Evolutionary conservation across 164 flowering plant genomes (phyloP), one percentile per base, ranked within the genome.

Genomic region (Vitis rotundifolia): DNA sequence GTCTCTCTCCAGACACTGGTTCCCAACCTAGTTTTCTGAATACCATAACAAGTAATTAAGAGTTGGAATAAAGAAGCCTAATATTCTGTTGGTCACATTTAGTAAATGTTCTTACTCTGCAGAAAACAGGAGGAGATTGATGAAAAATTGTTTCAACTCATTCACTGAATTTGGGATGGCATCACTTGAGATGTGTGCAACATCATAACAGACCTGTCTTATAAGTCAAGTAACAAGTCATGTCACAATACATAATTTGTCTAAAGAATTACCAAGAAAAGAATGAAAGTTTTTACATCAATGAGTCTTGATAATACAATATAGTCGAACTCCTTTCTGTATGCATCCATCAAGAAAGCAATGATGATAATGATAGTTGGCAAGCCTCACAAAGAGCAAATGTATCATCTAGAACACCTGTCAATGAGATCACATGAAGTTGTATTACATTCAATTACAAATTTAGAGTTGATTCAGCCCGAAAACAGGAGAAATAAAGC

Each of bases 21-120:
- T 80, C 83, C 85, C 81, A 80, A 1, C 83, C 83, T 64, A 80
- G 68, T 55, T 69, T 63, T 67, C 80, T 78, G 77, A 19, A 66
- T n/a, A 59, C 13, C 63, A 77, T 50, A 63, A 68, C n/a, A 68
- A 29, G 57, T 54, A 59, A 66, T 12, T 57, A 13, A 0, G 18
- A 57, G 31, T n/a, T 69, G 5, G 18, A 55, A 14, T 9, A 49
- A 28, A 51, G 19, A 53, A 49, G 54, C 7, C 48, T 49, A 63
- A 31, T 64, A 37, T 3, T 37, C 44, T 37, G 44, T 37, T 37
- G 6, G 7, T 37, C 44, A 37, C 7, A 3, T 37, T 37, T 37
- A 37, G 44, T 37, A 37, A 52, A 52, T 50, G 16, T 60, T 52
- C 83, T 79, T 77, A 82, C 83, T 79, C 73, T 1, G 81, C 75